Base-by-base conservation (phyloP, 805 yeast genomes). In the Candida peoriensis region DNA sequence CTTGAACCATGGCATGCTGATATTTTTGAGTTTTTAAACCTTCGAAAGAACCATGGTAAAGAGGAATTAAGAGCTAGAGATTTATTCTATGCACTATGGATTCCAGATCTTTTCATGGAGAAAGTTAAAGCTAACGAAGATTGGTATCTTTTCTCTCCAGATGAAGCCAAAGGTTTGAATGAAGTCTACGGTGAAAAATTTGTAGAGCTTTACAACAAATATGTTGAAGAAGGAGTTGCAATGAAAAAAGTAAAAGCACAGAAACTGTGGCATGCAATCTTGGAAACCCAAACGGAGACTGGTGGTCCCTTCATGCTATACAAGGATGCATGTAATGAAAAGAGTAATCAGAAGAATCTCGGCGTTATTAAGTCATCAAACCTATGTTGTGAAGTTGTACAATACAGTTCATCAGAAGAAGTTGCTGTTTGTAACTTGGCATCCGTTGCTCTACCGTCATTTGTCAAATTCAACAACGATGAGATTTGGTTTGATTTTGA, bases 1-100 rank as follows among this genome's bases (percentile, higher is more conserved):
- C 59, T 90, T 24, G 98, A 90, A 65, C 97, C 98, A 38, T 90
- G 98, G 98, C 98, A 90, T 58, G 76, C 83, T 9, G 98, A 90
- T 54, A 70, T 90, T 22, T 83, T 87, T 59, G 95, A 85, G 39
- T 82, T 90, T 54, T 61, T 93, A 33, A 90, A 89, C 42, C 67
- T 90, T 48, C 75, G 94, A 52, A 90, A 90, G 65, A 90, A 88
- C 58, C 96, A 89, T 58, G 98, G 97, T 32, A 88, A 86, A 52
- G 97, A 90, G 60, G 97, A 90, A 59, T 63, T 76, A 47, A 76
- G 97, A 54, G 96, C 98, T 1, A 76, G 97, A 54, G 97, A 93
- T 58, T 66, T 90, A 48, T 93, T 93, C 66, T 77, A 82, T 55
- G 97, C 95, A 4, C 68, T 90, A 30, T 90, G 98, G 98, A 76